phyloP scores from a whole-genome alignment of 495 filamentous ascomycete species.

The Aspergillus indologenus region DNA sequence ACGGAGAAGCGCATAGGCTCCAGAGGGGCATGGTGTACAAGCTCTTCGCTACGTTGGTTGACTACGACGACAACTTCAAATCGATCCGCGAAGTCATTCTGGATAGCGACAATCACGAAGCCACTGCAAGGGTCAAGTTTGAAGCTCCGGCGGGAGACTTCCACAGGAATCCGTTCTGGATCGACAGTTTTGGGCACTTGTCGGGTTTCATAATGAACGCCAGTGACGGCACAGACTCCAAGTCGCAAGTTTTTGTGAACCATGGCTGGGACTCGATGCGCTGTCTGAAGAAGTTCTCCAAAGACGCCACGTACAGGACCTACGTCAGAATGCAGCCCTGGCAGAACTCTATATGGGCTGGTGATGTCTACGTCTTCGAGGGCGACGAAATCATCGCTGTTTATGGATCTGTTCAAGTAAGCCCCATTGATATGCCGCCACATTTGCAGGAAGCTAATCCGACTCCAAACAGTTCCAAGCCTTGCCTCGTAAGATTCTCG shows the following conservation, averaged over 20 bases:
- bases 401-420: constrained; percentile 61
- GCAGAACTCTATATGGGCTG: constrained; percentile 43
- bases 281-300: constrained; percentile 61
- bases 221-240: constrained; percentile 67
- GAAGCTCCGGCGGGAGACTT: constrained; percentile 61
- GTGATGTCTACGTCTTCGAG: constrained; percentile 54
- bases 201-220: constrained; percentile 81
- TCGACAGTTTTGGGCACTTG: constrained; percentile 61
- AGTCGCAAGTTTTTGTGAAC: constrained; percentile 69
- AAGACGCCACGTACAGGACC: constrained; percentile 63
- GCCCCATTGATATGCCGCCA: constrained; percentile 15
- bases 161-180: constrained; percentile 67
- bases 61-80: constrained; percentile 61
- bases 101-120: constrained; percentile 65
- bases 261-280: constrained; percentile 75
- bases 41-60: constrained; percentile 65
- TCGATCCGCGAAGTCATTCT: constrained; percentile 72
- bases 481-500: constrained; percentile 63
- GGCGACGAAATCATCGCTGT: constrained; percentile 61
- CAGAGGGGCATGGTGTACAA: constrained; percentile 70
- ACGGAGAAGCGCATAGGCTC: constrained; percentile 45
- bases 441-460: neutral
- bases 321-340: constrained; percentile 65
- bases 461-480: constrained; percentile 53
- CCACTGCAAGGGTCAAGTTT: constrained; percentile 66